Evolutionary conservation across 148 eudicot genomes (phyloP), one percentile per base, ranked within the genome.

Genomic region (Amaranthus cruentus): DNA sequence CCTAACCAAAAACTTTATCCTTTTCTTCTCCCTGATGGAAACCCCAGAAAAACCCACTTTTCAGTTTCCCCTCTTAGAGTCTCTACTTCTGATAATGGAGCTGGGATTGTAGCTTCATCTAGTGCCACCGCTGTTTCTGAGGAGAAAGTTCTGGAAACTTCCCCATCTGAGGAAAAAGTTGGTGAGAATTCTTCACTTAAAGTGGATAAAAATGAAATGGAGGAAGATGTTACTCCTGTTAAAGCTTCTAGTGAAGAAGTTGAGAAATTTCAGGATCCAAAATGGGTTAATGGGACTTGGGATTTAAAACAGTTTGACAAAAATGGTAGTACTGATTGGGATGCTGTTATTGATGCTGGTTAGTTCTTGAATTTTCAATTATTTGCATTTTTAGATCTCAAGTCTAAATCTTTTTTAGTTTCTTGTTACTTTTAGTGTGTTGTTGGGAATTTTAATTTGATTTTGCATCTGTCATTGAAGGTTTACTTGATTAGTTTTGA

Each of bases 331-430:
- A 77, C 92, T 70, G 77, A 90, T 66, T 93, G 98, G 98, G 98
- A 93, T 85, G 86, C 96, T 80, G 91, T 93, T 46, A 93, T 93
- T 83, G 98, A 93, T 90, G 94, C 96, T 76, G 98, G 98, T 93
- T 6, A 75, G 55, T 70, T 49, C 50, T 76, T 52, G 55, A 57
- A 0, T 59, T 52, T n/a, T 6, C 9, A 13, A 3, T 48, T 6
- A 0, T 47, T 1, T n/a, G 38, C 38, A 9, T 46, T 5, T 28
- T 13, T 55, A 42, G 10, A 9, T 2, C 4, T 0, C 7, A 7
- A 3, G 4, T 57, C 55, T 15, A 8, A 21, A 5, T 2, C 18
- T 71, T 66, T 46, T 14, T 68, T 38, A 38, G 6, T 47, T 55
- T 56, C 4, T n/a, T 6, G 9, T 64, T 13, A 54, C 43, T 15